Percentiles rank a stretch among this genome's conserved stretches.
These are phyloP conservation scores for Sclerotinia sclerotiorum DNA, from an alignment of 2,329 filamentous ascomycete genomes.

Conservation along the genomic window DNA sequence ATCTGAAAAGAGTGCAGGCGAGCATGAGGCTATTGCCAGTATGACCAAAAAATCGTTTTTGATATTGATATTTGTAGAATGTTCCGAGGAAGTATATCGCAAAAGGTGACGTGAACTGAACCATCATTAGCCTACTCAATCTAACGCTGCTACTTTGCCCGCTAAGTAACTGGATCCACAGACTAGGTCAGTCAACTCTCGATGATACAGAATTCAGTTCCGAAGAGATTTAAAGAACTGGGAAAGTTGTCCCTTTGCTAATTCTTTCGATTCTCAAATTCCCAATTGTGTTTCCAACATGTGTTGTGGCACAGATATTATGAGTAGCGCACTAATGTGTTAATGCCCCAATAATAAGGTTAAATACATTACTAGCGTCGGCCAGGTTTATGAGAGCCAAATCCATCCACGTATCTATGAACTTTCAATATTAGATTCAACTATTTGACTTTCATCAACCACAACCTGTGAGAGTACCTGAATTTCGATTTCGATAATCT, in stretches of 20 bases:
- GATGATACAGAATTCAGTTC: not conserved
- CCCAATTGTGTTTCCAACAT: not conserved
- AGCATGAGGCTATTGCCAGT: not conserved
- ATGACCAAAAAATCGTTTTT: not conserved
- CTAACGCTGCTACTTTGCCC: too few relatives aligned
- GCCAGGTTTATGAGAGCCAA: slow-evolving; percentile 22
- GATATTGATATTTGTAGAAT: not conserved
- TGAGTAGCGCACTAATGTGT: slow-evolving; percentile 1
- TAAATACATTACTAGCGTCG: slow-evolving; percentile 22
- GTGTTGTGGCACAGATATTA: slow-evolving; percentile 10
- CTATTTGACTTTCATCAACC: slow-evolving; percentile 14
- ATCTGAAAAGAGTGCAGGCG: not conserved
- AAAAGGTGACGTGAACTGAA: not conserved
- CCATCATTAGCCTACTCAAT: too few relatives aligned
- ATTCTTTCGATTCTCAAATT: not conserved
- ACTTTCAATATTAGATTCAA: slow-evolving; percentile 21
- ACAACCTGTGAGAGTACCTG: slow-evolving; percentile 17
- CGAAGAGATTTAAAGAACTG: not conserved
- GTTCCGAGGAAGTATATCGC: not conserved
- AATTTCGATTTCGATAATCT: slow-evolving; percentile 14
- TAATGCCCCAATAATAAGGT: not conserved
- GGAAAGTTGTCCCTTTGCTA: not conserved
- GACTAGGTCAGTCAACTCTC: not conserved
- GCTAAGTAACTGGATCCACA: too few relatives aligned
- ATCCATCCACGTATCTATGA: slow-evolving; percentile 26